phyloP scores from a whole-genome alignment of 495 filamentous ascomycete genomes.

The Penicillium coprophilum region DNA sequence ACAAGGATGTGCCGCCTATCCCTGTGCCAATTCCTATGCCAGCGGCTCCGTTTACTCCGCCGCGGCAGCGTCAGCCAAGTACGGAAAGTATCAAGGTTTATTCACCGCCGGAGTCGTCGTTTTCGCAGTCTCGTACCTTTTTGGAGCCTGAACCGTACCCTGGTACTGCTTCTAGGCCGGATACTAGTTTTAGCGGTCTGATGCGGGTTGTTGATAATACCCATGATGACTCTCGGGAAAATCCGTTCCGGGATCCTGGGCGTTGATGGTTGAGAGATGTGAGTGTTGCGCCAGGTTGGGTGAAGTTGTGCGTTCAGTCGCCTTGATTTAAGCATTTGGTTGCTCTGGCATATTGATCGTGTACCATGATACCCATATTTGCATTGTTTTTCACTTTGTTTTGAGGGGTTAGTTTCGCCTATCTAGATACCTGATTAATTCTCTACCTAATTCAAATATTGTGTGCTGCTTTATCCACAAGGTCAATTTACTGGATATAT shows the following conservation, averaged over 20 bases:
- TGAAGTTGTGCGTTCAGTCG: background rate
- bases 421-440: background rate
- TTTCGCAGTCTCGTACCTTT: conserved; percentile 30
- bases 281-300: background rate
- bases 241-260: conserved; percentile 9
- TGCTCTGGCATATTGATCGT: conserved; percentile 2
- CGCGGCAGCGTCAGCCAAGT: conserved; percentile 53
- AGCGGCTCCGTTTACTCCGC: conserved; percentile 31
- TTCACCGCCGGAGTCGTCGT: conserved; percentile 55
- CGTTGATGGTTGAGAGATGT: background rate
- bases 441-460: background rate
- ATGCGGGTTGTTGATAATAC: conserved; percentile 54
- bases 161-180: conserved; percentile 31
- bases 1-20: conserved; percentile 25
- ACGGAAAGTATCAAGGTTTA: conserved; percentile 70
- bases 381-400: background rate
- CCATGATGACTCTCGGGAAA: conserved; percentile 6
- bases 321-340: background rate
- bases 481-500: background rate
- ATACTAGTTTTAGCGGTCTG: conserved; percentile 66
- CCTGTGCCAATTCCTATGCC: conserved; percentile 13
- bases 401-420: background rate
- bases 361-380: conserved; percentile 7
- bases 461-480: background rate
- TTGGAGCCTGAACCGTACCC: conserved; percentile 36